Evolutionary conservation across 148 eudicot genomes (phyloP).

Genomic region (Salicornia ramosissima): DNA sequence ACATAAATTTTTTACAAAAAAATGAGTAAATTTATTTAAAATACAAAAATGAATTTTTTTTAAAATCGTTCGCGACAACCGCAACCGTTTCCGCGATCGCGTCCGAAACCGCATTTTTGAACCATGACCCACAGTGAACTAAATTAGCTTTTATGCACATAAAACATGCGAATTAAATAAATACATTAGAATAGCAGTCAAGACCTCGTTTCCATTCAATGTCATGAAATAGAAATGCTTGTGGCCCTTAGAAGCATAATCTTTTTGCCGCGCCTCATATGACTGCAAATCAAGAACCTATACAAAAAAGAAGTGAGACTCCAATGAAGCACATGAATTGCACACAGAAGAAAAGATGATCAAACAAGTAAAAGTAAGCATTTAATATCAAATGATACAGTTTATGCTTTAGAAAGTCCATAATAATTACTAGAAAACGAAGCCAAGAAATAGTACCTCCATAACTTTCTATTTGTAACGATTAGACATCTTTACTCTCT

Average conservation of each 20-base stretch:
- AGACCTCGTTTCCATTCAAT: conserved; percentile 90
- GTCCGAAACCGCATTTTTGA: too few species aligned
- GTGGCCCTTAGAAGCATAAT: conserved; percentile 81
- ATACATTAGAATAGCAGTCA: conserved; percentile 22
- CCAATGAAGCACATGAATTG: background rate
- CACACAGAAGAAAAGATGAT: background rate
- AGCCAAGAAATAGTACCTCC: too few species aligned
- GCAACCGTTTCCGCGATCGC: too few species aligned
- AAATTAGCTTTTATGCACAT: background rate
- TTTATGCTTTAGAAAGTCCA: background rate
- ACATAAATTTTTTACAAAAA: too few species aligned
- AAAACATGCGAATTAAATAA: background rate
- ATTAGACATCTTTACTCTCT: too few species aligned
- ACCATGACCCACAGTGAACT: background rate
- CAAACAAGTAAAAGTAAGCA: background rate
- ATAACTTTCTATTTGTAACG: too few species aligned
- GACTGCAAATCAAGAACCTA: conserved; percentile 89
- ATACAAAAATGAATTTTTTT: too few species aligned
- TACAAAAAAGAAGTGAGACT: conserved; percentile 5
- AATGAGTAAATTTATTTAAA: too few species aligned
- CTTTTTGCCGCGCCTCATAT: conserved; percentile 82
- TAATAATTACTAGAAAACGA: background rate
- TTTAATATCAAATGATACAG: background rate
- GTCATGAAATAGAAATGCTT: conserved; percentile 99
- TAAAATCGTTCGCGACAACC: too few species aligned